Base-by-base conservation (phyloP, 2,329 filamentous ascomycete genomes). In the Monilinia fructigena region DNA sequence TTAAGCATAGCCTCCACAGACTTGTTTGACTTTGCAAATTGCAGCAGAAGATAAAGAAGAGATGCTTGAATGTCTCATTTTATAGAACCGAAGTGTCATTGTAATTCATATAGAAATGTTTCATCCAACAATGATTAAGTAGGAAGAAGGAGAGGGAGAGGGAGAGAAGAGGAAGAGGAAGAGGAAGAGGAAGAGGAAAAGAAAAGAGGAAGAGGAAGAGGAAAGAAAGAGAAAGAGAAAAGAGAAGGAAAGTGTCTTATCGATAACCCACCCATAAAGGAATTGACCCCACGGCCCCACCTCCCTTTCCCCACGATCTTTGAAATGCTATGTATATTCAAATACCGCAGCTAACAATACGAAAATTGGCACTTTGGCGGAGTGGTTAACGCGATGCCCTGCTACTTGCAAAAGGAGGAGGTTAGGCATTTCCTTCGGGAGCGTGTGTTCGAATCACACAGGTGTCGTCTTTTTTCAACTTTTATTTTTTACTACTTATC, bases 401-500 rank as follows among this genome's bases (percentile, higher is more conserved):
- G 47, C 47, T 50, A 50, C 40, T 23, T 50, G 47, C 2, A 50
- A 11, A 8, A 50, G 20, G 5, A 50, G 20, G 3, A 11, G n/a
- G 47, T 10, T 8, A 77, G 74, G 72, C 74, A 75, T 75, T 77
- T 75, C 75, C 75, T 75, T 78, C 77, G 77, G 76, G 77, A 76
- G 77, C 77, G 75, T 74, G 75, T 75, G 77, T 78, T 78, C 77
- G 77, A 78, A 78, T 78, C 77, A 75, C 76, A 74, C 75, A 78
- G 77, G 76, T 75, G 61, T 77, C 77, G 61, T 11, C 7, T 6
- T 50, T 50, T 50, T 12, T 0, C 1, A 2, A 47, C 7, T 23
- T 23, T 23, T 23, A 5, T 47, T 20, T 47, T 47, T n/a, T 8
- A 20, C 45, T 47, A 8, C 6, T 23, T 3, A n/a, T 11, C n/a